A percentile compares a stretch with the other conserved stretches of the same genome.
phyloP scores from a whole-genome alignment of 768 basidiomycete species.

The Macrolepiota albuminosa region DNA sequence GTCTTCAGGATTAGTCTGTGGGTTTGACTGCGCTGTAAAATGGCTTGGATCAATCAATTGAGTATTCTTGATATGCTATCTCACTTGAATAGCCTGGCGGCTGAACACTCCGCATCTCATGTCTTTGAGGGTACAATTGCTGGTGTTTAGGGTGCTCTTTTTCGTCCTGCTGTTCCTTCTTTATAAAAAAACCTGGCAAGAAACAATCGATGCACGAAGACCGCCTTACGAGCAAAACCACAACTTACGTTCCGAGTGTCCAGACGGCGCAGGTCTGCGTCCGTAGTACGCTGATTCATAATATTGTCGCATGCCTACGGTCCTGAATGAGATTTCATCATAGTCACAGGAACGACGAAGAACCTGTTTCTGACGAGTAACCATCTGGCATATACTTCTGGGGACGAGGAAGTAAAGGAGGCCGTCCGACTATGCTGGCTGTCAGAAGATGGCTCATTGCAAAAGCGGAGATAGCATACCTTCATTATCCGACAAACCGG shows the following conservation, averaged over 20 bases:
- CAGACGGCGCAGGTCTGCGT: slow-evolving; percentile 1
- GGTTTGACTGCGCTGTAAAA: neutral
- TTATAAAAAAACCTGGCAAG: neutral
- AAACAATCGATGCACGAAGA: neutral
- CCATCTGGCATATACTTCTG: neutral
- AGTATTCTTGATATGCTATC: neutral
- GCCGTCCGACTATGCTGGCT: neutral
- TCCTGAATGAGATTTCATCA: neutral
- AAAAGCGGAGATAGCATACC: neutral
- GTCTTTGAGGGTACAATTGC: neutral
- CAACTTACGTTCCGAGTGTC: neutral
- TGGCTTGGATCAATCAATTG: neutral
- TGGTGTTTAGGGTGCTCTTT: neutral
- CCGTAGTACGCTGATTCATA: neutral
- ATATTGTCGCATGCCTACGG: slow-evolving; percentile 1
- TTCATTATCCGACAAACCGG: neutral
- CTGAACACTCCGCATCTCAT: neutral
- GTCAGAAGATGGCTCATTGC: neutral
- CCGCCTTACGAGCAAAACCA: neutral
- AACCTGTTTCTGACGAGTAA: slow-evolving; percentile 7
- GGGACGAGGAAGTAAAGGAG: neutral
- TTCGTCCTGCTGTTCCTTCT: neutral
- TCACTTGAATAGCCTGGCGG: neutral
- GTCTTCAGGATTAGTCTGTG: neutral
- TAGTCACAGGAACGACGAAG: neutral